Evolutionary conservation across 129 eudicot species (phyloP).

Genomic region (Daucus carota): DH1_v3.0 NC_030387.2:36238501-36239000

Average conservation of each 20-base stretch:
- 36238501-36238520: conserved; percentile 6
- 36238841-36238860: too few species aligned
- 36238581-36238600: conserved; percentile 1
- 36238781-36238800: not conserved
- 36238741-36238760: conserved; percentile 32
- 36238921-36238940: too few species aligned
- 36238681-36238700: not conserved
- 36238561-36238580: conserved; percentile 11
- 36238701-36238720: conserved; percentile 27
- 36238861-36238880: too few species aligned
- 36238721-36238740: conserved; percentile 26
- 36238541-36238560: conserved; percentile 1
- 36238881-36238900: too few species aligned
- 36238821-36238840: not conserved
- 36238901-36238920: too few species aligned
- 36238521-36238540: conserved; percentile 10
- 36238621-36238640: not conserved
- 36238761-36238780: not conserved
- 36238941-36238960: too few species aligned
- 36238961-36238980: too few species aligned
- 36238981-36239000: too few species aligned
- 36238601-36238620: not conserved
- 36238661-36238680: conserved; percentile 15
- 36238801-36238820: not conserved
- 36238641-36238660: not conserved